These are phyloP conservation scores for Corymbia citriodora DNA, from an alignment of 441 rosid genomes.

Conservation along the genomic window DNA sequence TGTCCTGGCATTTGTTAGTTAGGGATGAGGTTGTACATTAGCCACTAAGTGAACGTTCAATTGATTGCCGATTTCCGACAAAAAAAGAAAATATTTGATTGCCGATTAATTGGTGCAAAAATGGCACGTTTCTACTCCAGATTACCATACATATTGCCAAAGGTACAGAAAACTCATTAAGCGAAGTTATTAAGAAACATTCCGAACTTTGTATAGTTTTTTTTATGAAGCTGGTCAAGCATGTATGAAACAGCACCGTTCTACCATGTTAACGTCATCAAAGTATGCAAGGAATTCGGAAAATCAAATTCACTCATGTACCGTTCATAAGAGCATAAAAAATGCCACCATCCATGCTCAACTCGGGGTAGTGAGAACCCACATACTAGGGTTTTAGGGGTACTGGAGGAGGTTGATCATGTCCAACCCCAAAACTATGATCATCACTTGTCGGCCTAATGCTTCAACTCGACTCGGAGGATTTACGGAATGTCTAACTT, in stretches of 20 bases:
- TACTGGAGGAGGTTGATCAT: neutral
- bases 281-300: neutral
- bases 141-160: neutral
- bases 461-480: neutral
- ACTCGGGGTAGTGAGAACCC: neutral
- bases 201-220: neutral
- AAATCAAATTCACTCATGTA: neutral
- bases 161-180: neutral
- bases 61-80: neutral
- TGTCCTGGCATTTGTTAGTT: neutral
- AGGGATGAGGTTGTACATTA: neutral
- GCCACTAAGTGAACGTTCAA: accelerated
- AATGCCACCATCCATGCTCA: neutral
- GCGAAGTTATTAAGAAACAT: neutral
- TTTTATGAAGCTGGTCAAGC: neutral
- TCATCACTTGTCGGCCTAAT: neutral
- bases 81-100: neutral
- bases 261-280: neutral
- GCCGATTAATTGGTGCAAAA: neutral
- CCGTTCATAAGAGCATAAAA: neutral
- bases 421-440: neutral
- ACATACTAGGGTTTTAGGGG: neutral
- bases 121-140: neutral
- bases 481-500: neutral
- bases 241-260: neutral